Conservation (phyloP, 1,284 basidiomycete genomes). For the Cutaneotrichosporon cyanovorans region DNA sequence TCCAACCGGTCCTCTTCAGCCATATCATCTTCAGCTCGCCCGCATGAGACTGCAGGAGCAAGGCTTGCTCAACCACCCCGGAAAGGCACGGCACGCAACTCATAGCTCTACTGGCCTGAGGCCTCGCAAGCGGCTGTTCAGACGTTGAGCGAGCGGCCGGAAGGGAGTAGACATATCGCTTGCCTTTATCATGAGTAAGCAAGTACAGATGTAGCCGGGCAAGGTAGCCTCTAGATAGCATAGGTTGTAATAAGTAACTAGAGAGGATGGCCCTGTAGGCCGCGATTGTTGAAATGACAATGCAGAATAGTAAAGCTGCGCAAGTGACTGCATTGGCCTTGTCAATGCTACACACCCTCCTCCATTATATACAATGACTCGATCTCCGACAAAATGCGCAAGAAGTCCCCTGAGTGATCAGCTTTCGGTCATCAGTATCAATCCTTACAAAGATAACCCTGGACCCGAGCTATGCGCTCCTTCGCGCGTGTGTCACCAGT, state of each 20-base stretch:
- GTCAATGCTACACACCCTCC: background rate
- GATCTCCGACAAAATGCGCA: slow-evolving; percentile 78
- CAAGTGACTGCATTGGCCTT: background rate
- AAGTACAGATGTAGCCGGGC: no score
- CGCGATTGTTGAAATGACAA: no score
- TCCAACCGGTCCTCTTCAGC: slow-evolving; percentile 31
- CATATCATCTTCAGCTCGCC: slow-evolving; percentile 40
- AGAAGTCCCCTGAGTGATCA: slow-evolving; percentile 64
- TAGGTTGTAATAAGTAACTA: no score
- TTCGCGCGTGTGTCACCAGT: background rate
- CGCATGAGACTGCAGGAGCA: slow-evolving; percentile 26
- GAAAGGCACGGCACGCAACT: background rate
- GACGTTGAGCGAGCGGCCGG: slow-evolving; percentile 9
- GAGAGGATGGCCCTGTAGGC: no score
- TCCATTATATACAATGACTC: slow-evolving; percentile 48
- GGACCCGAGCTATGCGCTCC: slow-evolving; percentile 61
- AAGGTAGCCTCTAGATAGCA: no score
- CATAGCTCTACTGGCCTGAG: slow-evolving; percentile 17
- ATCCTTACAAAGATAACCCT: slow-evolving; percentile 54
- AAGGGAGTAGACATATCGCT: no score
- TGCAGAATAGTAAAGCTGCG: no score
- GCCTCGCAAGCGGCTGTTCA: slow-evolving; percentile 23
- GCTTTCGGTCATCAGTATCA: background rate
- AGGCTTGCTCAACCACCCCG: slow-evolving; percentile 18
- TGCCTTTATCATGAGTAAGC: background rate